Conservation (phyloP, 2,329 filamentous ascomycete genomes). For the Bipolaris gigantea region DNA sequence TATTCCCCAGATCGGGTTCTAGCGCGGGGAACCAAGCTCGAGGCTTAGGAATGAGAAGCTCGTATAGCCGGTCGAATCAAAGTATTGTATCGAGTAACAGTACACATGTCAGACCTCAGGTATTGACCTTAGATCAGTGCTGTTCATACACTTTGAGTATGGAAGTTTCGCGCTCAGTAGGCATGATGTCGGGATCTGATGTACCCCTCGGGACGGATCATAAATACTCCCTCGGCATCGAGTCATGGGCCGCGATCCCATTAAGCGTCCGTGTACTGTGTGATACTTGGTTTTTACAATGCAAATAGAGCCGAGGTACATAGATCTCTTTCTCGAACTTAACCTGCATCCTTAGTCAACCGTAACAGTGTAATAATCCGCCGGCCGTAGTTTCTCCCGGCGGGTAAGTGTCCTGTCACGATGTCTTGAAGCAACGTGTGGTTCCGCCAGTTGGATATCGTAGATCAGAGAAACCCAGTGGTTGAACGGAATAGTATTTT, state of each 20-base stretch:
- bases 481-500: neutral
- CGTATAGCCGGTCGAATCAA: no score
- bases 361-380: neutral
- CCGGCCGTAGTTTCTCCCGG: neutral
- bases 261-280: no score
- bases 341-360: slow-evolving; percentile 1
- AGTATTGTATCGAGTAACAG: no score
- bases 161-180: no score
- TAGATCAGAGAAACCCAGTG: neutral
- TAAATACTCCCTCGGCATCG: no score
- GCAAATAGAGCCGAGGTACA: neutral
- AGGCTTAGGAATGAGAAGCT: no score
- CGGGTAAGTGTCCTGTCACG: neutral
- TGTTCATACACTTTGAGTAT: no score
- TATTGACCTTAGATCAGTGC: no score
- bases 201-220: neutral
- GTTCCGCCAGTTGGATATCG: neutral
- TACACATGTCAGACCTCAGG: no score
- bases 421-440: neutral
- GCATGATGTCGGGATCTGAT: no score
- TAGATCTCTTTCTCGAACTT: neutral
- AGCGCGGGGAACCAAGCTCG: no score
- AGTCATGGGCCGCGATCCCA: neutral
- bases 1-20: neutral
- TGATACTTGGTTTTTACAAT: neutral